Evolutionary conservation across 2,329 filamentous ascomycete species (phyloP), one percentile per base, ranked within the genome.

Genomic region (Orbilia quercus): DNA sequence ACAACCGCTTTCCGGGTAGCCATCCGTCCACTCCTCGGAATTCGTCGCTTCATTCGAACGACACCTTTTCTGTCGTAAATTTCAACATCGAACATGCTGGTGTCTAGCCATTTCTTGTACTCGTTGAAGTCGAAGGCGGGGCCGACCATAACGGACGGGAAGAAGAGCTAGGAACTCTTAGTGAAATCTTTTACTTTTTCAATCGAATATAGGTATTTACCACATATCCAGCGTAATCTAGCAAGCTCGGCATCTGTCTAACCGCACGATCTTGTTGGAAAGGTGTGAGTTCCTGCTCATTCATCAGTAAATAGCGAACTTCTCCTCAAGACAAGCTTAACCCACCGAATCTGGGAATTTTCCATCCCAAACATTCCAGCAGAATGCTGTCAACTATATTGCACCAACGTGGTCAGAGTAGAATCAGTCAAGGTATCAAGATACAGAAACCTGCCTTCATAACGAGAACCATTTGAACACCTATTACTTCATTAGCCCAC

Each of bases 361-460:
- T 18, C 95, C 96, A 80, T 99, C 95, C 78, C 95, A 92, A 7
- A 98, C 89, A 79, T 98, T 98, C 95, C 95, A 99, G 82, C 92
- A 96, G 79, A 99, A 99, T 3, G 94, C 91, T 20, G 89, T 92
- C 36, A 99, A 87, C 80, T 81, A 48, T 25, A 50, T 16, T 76
- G 73, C 53, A 22, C 44, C 36, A 45, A 51, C 5, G 12, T 38
- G 7, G 31, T 36, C 38, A 54, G 50, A 14, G n/a, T 20, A 42
- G 12, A 12, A 42, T 11, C 11, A 28, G n/a, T 5, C 22, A 45
- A 18, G 38, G 7, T 25, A 11, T 16, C 16, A 20, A 2, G 7
- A 6, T 36, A 2, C 28, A 18, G 16, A 18, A 48, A 62, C 75
- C 16, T 72, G 80, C 79, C 81, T 99, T 99, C 92, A 99, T 99